Conservation (phyloP, 768 basidiomycete species). For the Leccinum pellstonianum region DNA sequence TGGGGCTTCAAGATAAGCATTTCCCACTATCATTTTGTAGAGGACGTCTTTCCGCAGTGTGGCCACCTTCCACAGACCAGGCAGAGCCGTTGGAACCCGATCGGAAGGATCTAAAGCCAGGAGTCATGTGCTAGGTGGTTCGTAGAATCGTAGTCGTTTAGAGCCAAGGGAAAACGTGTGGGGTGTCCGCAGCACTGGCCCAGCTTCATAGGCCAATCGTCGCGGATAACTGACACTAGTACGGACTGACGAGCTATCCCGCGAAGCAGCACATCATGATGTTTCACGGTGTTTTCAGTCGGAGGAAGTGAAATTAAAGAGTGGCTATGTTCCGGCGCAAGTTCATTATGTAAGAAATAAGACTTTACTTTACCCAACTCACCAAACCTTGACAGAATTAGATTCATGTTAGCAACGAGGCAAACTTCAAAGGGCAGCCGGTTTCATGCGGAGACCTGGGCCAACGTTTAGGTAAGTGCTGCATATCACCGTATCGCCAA, state of each 20-base stretch:
- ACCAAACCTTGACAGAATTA: neutral
- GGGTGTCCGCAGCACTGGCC: neutral
- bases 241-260: neutral
- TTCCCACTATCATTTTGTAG: neutral
- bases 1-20: neutral
- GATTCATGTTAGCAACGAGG: neutral
- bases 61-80: constrained; percentile 11
- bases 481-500: neutral
- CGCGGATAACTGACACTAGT: neutral
- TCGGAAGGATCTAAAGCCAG: neutral
- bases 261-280: neutral
- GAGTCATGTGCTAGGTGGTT: neutral
- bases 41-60: constrained; percentile 7
- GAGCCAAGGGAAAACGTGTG: neutral
- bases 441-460: neutral
- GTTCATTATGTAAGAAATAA: no score
- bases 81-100: constrained; percentile 8
- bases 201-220: neutral
- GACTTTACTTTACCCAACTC: no score
- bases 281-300: neutral
- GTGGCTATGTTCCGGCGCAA: neutral
- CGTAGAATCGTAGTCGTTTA: neutral
- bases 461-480: neutral
- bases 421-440: neutral
- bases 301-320: neutral